A percentile compares a stretch with the other conserved stretches of the same genome.
These are phyloP conservation scores for Russula brevipes DNA, from an alignment of 768 basidiomycete species.

Conservation along the genomic window DNA sequence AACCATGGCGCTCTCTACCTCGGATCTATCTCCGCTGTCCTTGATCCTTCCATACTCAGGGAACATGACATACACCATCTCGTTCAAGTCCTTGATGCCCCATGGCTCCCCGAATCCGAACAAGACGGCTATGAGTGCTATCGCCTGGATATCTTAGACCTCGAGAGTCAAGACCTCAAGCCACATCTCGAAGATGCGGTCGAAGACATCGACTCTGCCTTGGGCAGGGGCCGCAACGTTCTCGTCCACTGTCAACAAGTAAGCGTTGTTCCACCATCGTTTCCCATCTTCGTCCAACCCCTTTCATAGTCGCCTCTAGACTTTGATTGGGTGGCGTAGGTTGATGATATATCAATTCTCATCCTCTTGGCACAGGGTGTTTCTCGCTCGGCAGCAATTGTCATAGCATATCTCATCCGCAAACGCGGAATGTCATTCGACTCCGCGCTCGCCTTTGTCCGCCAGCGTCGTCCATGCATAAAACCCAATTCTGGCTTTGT, in stretches of 20 bases:
- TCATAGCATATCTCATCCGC: conserved; percentile 78
- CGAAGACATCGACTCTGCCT: conserved; percentile 55
- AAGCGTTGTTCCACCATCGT: conserved; percentile 24
- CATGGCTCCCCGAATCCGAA: conserved; percentile 48
- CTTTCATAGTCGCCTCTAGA: conserved; percentile 15
- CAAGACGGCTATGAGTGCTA: conserved; percentile 44
- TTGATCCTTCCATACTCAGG: conserved; percentile 50
- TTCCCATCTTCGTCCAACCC: conserved; percentile 2
- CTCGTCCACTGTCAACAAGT: conserved; percentile 84
- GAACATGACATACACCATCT: conserved; percentile 50
- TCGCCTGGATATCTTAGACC: conserved; percentile 64
- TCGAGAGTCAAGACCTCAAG: conserved; percentile 52
- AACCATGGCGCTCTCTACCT: conserved; percentile 57
- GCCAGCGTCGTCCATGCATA: conserved; percentile 62
- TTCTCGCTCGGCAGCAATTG: conserved; percentile 69
- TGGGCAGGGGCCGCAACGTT: conserved; percentile 57
- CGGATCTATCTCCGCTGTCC: conserved; percentile 57
- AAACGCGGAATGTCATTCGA: conserved; percentile 70
- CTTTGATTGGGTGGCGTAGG: conserved; percentile 10
- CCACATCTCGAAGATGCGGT: conserved; percentile 68
- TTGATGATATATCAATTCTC: background rate
- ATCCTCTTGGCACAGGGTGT: conserved; percentile 49
- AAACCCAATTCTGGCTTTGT: conserved; percentile 80
- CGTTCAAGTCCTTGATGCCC: conserved; percentile 62
- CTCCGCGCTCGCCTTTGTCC: conserved; percentile 53